Conservation (phyloP, 805 yeast genomes). For the Ascoidea asiatica region DNA sequence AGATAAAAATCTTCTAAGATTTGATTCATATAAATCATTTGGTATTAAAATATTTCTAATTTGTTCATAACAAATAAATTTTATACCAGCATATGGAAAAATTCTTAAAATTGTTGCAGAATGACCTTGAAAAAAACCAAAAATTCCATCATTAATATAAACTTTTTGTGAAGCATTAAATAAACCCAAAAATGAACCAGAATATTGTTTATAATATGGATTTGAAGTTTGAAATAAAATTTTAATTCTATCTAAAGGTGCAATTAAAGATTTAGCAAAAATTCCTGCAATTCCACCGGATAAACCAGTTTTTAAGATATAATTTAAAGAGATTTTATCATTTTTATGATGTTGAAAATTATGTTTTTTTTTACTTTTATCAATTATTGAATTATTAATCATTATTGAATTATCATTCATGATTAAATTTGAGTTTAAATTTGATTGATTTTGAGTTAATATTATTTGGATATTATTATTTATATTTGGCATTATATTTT, state of each 20-base stretch:
- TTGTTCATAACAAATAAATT: slow-evolving; percentile 94
- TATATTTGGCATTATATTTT: too few species aligned
- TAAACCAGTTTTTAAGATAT: slow-evolving; percentile 69
- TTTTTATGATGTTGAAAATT: too few species aligned
- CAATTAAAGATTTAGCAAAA: slow-evolving; percentile 90
- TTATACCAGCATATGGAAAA: slow-evolving; percentile 94
- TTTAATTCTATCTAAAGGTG: slow-evolving; percentile 91
- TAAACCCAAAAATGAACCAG: slow-evolving; percentile 73
- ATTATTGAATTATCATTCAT: too few species aligned
- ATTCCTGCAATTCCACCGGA: slow-evolving; percentile 96
- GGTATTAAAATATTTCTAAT: slow-evolving; percentile 73
- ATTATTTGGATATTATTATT: too few species aligned
- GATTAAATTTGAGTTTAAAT: too few species aligned
- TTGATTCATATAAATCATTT: slow-evolving; percentile 60
- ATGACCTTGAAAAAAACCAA: slow-evolving; percentile 90
- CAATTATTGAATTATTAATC: too few species aligned
- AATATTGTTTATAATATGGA: slow-evolving; percentile 69
- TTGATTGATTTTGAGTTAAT: too few species aligned
- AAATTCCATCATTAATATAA: slow-evolving; percentile 50
- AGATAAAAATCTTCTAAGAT: slow-evolving; percentile 64
- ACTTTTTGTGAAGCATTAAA: slow-evolving; percentile 60
- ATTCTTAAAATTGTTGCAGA: slow-evolving; percentile 84
- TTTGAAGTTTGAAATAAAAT: slow-evolving; percentile 90
- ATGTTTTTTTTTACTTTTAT: too few species aligned
- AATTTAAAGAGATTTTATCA: slow-evolving; percentile 63